phyloP scores from a whole-genome alignment of 148 eudicot genomes.

The Cornus kousa region DNA sequence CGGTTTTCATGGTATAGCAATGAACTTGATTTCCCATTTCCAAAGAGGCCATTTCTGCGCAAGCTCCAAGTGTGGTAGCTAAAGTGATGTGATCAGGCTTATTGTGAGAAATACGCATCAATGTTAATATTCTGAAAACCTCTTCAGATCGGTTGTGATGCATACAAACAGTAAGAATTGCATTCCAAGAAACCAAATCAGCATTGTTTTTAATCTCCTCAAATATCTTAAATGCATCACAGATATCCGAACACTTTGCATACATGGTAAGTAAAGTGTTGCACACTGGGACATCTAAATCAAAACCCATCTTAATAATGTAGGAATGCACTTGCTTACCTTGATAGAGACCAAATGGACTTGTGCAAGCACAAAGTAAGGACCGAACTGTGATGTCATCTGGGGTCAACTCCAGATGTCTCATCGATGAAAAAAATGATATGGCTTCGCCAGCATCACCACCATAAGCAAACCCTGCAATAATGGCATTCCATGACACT shows the following conservation, averaged over 20 bases:
- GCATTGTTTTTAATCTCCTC: constrained; percentile 23
- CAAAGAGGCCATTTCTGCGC: constrained; percentile 38
- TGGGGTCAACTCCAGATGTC: constrained; percentile 23
- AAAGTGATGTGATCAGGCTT: constrained; percentile 33
- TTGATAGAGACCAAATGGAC: constrained; percentile 20
- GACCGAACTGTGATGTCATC: constrained; percentile 40
- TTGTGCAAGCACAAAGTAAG: constrained; percentile 33
- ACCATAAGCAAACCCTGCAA: constrained; percentile 34
- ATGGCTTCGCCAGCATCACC: constrained; percentile 30
- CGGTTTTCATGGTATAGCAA: constrained; percentile 27
- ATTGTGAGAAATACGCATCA: constrained; percentile 27
- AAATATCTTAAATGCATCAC: constrained; percentile 32
- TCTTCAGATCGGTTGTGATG: constrained; percentile 26
- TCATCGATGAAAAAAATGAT: constrained; percentile 30
- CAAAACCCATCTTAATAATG: constrained; percentile 30
- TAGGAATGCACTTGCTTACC: constrained; percentile 41
- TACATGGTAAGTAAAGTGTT: constrained; percentile 43
- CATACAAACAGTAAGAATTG: constrained; percentile 31
- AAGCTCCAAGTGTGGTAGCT: constrained; percentile 25
- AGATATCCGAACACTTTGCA: constrained; percentile 28
- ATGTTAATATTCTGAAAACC: constrained; percentile 29
- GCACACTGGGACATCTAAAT: constrained; percentile 22
- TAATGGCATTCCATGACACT: constrained; percentile 44
- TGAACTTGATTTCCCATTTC: constrained; percentile 38
- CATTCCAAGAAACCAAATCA: constrained; percentile 44